These are phyloP conservation scores for Zoysia pacifica DNA, from an alignment of 176 grass and related monocot genomes.

Conservation along the genomic window DNA sequence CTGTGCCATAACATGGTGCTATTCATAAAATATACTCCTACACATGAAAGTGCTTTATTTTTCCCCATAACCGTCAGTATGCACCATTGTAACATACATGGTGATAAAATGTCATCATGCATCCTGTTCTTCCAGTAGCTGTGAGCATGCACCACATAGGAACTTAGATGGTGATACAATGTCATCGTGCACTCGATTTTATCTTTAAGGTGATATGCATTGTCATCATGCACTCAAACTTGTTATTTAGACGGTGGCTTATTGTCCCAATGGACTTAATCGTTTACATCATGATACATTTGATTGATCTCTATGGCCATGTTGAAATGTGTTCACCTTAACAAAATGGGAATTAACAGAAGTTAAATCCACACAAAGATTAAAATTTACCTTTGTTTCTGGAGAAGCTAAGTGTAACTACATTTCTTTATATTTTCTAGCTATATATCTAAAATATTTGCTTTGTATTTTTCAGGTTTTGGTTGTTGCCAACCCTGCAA, in stretches of 20 bases:
- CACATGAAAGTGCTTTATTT: no score
- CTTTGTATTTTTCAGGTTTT: conserved; percentile 63
- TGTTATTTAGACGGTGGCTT: not conserved
- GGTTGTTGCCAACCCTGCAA: conserved; percentile 96
- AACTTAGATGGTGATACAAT: not conserved
- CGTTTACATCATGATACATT: not conserved
- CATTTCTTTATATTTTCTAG: not conserved
- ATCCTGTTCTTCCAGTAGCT: not conserved
- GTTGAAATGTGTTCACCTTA: conserved; percentile 4
- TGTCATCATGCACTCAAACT: conserved; percentile 9
- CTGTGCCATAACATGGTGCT: no score
- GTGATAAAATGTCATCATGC: not conserved
- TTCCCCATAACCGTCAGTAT: conserved; percentile 4
- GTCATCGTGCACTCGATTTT: conserved; percentile 2
- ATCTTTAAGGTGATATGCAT: no score
- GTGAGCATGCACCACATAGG: not conserved
- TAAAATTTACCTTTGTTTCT: conserved; percentile 20
- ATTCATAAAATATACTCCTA: no score
- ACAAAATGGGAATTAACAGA: not conserved
- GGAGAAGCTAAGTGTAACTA: not conserved
- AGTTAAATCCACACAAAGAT: not conserved
- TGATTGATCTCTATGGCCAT: not conserved
- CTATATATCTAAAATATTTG: not conserved
- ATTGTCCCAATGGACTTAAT: not conserved
- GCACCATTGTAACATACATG: not conserved